Conservation (phyloP, 148 eudicot species). For the Chenopodium quinoa region DNA sequence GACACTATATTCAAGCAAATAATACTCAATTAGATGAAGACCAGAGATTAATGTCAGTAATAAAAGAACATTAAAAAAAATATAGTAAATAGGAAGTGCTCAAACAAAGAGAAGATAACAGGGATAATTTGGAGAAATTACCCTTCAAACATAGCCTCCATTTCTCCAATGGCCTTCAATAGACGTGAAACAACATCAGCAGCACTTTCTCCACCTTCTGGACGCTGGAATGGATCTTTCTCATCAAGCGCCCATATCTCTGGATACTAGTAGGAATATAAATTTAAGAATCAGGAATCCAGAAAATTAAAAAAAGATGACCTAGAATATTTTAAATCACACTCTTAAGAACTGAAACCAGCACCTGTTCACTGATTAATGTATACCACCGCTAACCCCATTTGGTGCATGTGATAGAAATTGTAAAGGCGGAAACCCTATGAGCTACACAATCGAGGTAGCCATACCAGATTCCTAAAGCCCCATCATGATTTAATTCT, state of each 20-base stretch:
- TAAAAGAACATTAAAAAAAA: background rate
- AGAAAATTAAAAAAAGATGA: background rate
- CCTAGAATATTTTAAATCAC: background rate
- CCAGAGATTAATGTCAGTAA: background rate
- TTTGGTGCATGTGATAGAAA: background rate
- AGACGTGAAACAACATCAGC: slow-evolving; percentile 90
- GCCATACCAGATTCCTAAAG: background rate
- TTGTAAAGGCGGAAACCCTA: no score
- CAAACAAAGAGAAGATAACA: background rate
- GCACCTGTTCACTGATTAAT: background rate
- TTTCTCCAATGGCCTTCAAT: slow-evolving; percentile 49
- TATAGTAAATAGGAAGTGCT: background rate
- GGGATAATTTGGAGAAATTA: slow-evolving; percentile 24
- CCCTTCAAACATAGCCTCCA: slow-evolving; percentile 71
- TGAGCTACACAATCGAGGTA: no score
- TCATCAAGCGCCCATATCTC: slow-evolving; percentile 91
- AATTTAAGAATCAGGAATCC: background rate
- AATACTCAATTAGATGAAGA: background rate
- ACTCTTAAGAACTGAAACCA: background rate
- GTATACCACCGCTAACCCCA: background rate
- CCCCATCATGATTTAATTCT: background rate
- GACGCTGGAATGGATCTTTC: slow-evolving; percentile 70
- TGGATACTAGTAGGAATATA: slow-evolving; percentile 46
- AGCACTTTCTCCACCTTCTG: slow-evolving; percentile 97
- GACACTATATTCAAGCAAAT: background rate